phyloP scores from a whole-genome alignment of 306 rosid genomes.

The Pyrus betulifolia region DNA sequence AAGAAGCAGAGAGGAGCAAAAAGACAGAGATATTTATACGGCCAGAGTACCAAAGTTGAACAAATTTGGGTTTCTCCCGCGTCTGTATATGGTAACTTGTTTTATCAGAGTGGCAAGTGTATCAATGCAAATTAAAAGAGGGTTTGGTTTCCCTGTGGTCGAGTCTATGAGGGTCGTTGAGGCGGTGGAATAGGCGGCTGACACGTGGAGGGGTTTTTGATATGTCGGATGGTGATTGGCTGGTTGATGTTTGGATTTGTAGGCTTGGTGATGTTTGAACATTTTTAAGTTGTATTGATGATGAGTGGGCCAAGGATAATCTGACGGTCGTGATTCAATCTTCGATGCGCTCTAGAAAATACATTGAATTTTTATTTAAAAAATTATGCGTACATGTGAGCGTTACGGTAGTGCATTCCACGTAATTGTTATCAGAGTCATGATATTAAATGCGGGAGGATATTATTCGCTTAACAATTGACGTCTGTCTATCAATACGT shows the following conservation, averaged over 20 bases:
- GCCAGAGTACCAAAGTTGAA: background rate
- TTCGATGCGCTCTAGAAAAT: too few species aligned
- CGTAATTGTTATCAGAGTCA: background rate
- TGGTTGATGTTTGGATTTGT: background rate
- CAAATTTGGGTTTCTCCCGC: background rate
- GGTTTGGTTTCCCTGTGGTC: background rate
- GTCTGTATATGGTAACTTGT: background rate
- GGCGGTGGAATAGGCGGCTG: fast-evolving
- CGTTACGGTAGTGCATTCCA: too few species aligned
- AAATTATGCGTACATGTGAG: background rate
- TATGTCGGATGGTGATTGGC: background rate
- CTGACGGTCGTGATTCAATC: background rate
- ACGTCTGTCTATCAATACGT: background rate
- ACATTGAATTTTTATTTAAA: too few species aligned
- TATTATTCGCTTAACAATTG: background rate
- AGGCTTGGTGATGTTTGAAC: background rate
- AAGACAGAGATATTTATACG: background rate
- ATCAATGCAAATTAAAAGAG: background rate
- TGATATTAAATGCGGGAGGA: too few species aligned
- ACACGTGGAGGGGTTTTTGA: background rate
- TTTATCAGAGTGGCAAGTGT: background rate
- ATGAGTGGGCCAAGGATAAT: background rate
- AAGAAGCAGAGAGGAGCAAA: background rate
- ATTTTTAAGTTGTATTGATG: background rate
- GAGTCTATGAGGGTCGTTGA: background rate